These are phyloP conservation scores for Chloranthus sessilifolius DNA, from an alignment of 164 flowering plant genomes.

Conservation along the genomic window DNA sequence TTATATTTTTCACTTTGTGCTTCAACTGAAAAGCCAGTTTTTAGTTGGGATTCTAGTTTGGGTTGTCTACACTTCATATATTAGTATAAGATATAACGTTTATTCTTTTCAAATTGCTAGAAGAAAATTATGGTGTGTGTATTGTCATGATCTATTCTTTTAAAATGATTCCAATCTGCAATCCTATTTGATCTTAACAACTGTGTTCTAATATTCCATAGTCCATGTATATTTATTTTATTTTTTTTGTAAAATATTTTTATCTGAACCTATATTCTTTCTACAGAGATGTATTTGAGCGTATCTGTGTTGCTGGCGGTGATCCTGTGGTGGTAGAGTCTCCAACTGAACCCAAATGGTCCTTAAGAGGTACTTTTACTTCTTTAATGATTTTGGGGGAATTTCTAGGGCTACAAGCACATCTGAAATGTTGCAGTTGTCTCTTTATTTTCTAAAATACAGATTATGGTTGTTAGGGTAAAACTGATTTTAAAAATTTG, in stretches of 20 bases:
- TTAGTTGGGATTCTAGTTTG: neutral
- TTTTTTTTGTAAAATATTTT: slow-evolving; percentile 5
- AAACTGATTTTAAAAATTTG: too few species aligned
- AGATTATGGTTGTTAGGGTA: too few species aligned
- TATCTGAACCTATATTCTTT: neutral
- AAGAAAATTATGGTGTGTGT: neutral
- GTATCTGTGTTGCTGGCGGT: slow-evolving; percentile 80
- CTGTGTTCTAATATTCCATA: too few species aligned
- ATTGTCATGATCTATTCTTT: neutral
- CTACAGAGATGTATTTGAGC: slow-evolving; percentile 54
- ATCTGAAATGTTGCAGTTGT: too few species aligned
- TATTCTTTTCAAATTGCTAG: neutral
- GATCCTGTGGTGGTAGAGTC: slow-evolving; percentile 65
- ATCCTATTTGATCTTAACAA: too few species aligned
- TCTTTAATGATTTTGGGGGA: neutral
- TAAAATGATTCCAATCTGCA: too few species aligned
- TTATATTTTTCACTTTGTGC: neutral
- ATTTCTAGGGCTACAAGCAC: too few species aligned
- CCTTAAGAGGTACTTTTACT: slow-evolving; percentile 47
- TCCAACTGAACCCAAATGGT: slow-evolving; percentile 96
- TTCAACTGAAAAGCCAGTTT: neutral
- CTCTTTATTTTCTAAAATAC: slow-evolving; percentile 2
- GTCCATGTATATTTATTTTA: too few species aligned
- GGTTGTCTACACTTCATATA: neutral
- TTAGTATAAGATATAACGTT: neutral